Base-by-base conservation (phyloP, 164 flowering plant genomes). In the Sextonia rubra region DNA sequence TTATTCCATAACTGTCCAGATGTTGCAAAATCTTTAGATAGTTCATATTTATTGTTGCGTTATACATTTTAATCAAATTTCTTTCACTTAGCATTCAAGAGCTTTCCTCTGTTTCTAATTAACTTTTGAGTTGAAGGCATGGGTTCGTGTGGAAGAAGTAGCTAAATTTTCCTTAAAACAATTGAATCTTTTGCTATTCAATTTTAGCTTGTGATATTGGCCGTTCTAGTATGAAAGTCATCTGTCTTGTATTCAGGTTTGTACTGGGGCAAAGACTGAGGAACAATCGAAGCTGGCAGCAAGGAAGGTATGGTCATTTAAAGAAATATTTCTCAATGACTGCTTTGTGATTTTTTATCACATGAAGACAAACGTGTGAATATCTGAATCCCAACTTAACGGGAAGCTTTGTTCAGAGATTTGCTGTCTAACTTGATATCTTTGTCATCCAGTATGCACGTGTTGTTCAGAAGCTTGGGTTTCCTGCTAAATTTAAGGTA, bases 191-290 rank as follows among this genome's bases (percentile, higher is more conserved):
- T 15, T 52, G 58, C 58, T 18, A 52, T 52, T 15, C 58, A 52
- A 12, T 52, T 52, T 52, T 52, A 17, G 3, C 15, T 52, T 15
- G 58, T 52, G 58, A 20, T 52, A 15, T 52, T 52, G 58, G 14
- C 18, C n/a, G 14, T 52, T 20, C 17, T 52, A 52, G n/a, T 52
- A 14, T 52, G 58, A 52, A 18, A 52, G n/a, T 4, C 58, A 52
- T 52, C 20, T 52, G 0, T 52, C n/a, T 5, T 20, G n/a, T 52
- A 29, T 76, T 69, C 73, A 92, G 97, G 99, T 95, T 60, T 93
- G 98, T 74, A 93, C 97, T n/a, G 99, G 99, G 76, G 99, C 99
- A n/a, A 93, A 95, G 82, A 93, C 96, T 72, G 99, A 95, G 77
- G 87, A 90, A 12, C 93, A 88, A 69, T 91, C 99, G 23, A 93